Base-by-base conservation (phyloP, 2,329 filamentous ascomycete genomes). In the Fonsecaea monophora region DNA sequence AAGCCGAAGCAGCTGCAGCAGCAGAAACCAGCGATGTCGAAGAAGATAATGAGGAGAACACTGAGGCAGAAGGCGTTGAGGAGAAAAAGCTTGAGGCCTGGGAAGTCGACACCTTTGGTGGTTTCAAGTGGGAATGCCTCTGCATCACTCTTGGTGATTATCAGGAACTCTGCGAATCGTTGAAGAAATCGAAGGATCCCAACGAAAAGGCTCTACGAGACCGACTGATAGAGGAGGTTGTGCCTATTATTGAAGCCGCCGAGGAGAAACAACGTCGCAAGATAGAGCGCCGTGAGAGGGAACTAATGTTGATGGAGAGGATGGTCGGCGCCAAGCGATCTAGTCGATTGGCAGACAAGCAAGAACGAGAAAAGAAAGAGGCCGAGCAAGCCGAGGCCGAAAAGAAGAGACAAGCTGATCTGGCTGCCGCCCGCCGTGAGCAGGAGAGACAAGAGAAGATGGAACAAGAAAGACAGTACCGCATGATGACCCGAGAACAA, bases 261-360 rank as follows among this genome's bases (percentile, higher is more conserved):
- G 87, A 86, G 66, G 87, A 89, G 72, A 82, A 84, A 54, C 82
- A 94, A 73, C 86, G 89, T 35, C 88, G 89, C 68, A 94, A 94
- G 77, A 82, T 83, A 81, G 87, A 80, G 85, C 92, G 82, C 83
- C 90, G 90, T 73, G 87, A 96, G 76, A 92, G 89, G 69, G 94
- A 98, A 74, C 79, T 96, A 25, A 82, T 92, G 60, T 92, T 89
- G 72, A 79, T 96, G 71, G 90, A 94, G 73, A 94, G 95, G 76
- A 86, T 98, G 80, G 92, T 92, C n/a, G 92, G 90, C 64, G 94
- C 95, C 3, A 99, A 99, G 80, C 85, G 95, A 69, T 99, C 95
- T 0, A 96, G 92, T 74, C 88, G 95, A 69, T 87, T 99, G 71
- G 94, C 94, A 18, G 86, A 86, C 70, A 96, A 92, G 75, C 82